A percentile compares a stretch with the other conserved stretches of the same genome.
Evolutionary conservation across 306 rosid species (phyloP).

Genomic region (Sophora flavescens): DNA sequence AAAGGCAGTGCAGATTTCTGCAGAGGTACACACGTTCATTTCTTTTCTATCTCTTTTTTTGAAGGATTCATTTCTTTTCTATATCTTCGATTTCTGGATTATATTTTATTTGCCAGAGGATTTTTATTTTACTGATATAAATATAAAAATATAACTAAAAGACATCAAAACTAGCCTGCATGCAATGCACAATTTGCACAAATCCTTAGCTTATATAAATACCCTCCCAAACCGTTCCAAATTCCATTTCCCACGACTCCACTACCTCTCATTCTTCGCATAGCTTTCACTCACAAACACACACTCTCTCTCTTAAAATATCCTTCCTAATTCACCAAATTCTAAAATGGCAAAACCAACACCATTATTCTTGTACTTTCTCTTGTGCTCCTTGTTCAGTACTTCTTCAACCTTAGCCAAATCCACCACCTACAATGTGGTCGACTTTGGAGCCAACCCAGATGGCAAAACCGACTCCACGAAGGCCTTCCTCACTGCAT

Average conservation of each 20-base stretch:
- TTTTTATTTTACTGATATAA: too few relatives aligned
- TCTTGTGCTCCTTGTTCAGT: background rate
- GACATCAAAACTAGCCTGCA: background rate
- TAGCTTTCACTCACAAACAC: background rate
- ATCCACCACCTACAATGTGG: constrained; percentile 45
- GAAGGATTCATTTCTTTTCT: too few relatives aligned
- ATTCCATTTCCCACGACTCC: constrained; percentile 31
- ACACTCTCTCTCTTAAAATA: background rate
- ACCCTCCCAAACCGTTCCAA: background rate
- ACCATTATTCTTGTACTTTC: background rate
- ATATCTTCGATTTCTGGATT: too few relatives aligned
- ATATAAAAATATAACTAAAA: too few relatives aligned
- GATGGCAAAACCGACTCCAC: constrained; percentile 54
- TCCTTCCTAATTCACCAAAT: background rate
- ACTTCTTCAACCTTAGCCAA: constrained; percentile 11
- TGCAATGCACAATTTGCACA: background rate
- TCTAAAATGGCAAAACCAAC: constrained; percentile 21
- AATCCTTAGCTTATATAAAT: constrained; percentile 26
- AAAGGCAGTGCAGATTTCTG: too few relatives aligned
- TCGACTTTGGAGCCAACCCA: constrained; percentile 58
- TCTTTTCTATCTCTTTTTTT: too few relatives aligned
- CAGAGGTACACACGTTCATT: too few relatives aligned
- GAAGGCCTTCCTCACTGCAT: constrained; percentile 48
- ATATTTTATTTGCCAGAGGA: too few relatives aligned
- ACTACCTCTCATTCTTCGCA: background rate